Conservation (phyloP, 352 stramenopile species). For the Halophytophthora batemanensis region DNA sequence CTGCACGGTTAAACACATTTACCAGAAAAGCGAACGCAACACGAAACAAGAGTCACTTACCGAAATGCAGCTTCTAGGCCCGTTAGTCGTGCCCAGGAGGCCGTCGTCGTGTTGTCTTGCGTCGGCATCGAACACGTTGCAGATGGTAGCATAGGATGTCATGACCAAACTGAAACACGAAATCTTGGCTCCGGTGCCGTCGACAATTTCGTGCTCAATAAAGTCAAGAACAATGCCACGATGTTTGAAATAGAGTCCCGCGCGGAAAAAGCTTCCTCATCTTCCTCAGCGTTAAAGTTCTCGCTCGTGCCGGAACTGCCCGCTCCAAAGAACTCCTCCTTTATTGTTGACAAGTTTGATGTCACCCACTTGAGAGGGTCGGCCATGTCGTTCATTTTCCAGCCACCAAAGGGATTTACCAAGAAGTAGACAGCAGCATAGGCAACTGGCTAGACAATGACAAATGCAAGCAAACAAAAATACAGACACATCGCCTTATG, state of each 20-base stretch:
- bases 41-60: neutral
- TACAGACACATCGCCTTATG: neutral
- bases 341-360: conserved; percentile 3
- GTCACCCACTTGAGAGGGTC: conserved; percentile 8
- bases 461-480: neutral
- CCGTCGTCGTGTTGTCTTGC: conserved; percentile 1
- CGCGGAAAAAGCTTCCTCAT: too few relatives aligned
- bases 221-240: neutral
- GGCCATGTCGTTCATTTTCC: conserved; percentile 11
- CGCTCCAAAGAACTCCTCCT: conserved; percentile 2
- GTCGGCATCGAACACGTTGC: neutral
- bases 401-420: conserved; percentile 2
- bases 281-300: neutral
- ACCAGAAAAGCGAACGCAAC: neutral
- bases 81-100: conserved; percentile 6
- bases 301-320: neutral
- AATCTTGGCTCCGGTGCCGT: conserved; percentile 2
- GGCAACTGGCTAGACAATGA: neutral
- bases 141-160: neutral
- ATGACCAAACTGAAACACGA: conserved; percentile 2
- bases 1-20: neutral
- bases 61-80: conserved; percentile 23
- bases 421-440: neutral
- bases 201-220: neutral
- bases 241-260: too few relatives aligned